These are phyloP conservation scores for Carex littledalei DNA, from an alignment of 176 grass and related monocot genomes.

Conservation along the genomic window DNA sequence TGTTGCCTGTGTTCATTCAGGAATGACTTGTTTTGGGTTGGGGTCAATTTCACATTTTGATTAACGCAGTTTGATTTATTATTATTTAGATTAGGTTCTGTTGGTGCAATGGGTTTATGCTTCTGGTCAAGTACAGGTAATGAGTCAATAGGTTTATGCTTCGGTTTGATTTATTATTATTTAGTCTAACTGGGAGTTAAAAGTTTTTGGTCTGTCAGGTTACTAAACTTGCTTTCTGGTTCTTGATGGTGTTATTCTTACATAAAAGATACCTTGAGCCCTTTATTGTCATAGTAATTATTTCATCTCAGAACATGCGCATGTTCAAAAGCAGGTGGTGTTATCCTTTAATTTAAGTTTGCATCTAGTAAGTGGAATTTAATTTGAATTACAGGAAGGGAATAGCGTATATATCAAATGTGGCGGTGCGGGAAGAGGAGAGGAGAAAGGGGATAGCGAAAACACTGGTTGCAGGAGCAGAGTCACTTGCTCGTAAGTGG, in stretches of 20 bases:
- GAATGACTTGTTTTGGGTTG: neutral
- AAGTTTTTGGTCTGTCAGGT: neutral
- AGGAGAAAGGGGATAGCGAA: constrained; percentile 77
- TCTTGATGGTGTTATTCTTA: neutral
- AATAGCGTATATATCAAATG: constrained; percentile 88
- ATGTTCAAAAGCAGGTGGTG: neutral
- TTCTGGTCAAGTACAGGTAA: neutral
- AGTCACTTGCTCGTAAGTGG: constrained; percentile 60
- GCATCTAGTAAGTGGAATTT: neutral
- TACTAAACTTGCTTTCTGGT: neutral
- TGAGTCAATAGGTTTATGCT: neutral
- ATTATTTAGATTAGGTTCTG: neutral
- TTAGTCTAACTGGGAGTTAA: neutral
- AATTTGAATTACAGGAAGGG: constrained; percentile 46
- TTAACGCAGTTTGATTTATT: neutral
- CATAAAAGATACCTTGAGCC: neutral
- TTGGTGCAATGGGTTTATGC: neutral
- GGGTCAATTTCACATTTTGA: neutral
- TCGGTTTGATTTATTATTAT: too few relatives aligned
- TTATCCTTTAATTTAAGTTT: neutral
- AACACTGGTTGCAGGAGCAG: constrained; percentile 61
- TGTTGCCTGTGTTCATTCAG: neutral
- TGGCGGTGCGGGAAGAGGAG: constrained; percentile 57
- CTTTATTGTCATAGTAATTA: neutral
- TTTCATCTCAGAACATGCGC: neutral